phyloP scores from a whole-genome alignment of 2,329 filamentous ascomycete genomes.

The Aspergillus costaricaensis region DNA sequence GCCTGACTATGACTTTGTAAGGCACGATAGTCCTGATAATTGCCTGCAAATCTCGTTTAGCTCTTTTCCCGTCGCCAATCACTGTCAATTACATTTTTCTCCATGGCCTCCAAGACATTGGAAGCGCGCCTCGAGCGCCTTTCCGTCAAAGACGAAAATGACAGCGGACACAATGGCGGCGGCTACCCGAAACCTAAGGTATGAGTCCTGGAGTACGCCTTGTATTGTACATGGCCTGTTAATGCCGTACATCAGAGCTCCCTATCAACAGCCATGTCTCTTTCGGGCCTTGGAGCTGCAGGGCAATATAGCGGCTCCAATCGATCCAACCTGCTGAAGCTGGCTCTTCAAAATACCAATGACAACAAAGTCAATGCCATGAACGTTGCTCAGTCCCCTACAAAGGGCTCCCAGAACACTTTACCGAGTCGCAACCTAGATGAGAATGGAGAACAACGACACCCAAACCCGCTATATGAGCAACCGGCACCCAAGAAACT shows the following conservation, averaged over 20 bases:
- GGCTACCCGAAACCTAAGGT: constrained; percentile 77
- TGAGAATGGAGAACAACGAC: constrained; percentile 39
- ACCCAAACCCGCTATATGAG: constrained; percentile 53
- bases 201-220: constrained; percentile 25
- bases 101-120: constrained; percentile 73
- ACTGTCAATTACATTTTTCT: constrained; percentile 30
- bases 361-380: constrained; percentile 57
- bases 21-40: neutral
- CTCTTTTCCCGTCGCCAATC: constrained; percentile 6
- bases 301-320: constrained; percentile 54
- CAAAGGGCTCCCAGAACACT: constrained; percentile 57
- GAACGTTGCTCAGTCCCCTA: constrained; percentile 62
- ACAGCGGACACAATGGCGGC: constrained; percentile 57
- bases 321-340: constrained; percentile 82
- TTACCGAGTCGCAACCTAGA: constrained; percentile 50
- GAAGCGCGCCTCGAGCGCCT: constrained; percentile 89
- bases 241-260: constrained; percentile 42
- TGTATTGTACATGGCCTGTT: constrained; percentile 14
- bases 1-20: neutral
- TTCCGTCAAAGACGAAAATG: constrained; percentile 86
- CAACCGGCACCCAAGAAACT: constrained; percentile 64
- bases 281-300: constrained; percentile 50
- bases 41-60: constrained; percentile 11
- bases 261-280: constrained; percentile 49
- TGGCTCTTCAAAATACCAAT: constrained; percentile 78